Base-by-base conservation (phyloP, 306 rosid species). In the Dryas octopetala region DNA sequence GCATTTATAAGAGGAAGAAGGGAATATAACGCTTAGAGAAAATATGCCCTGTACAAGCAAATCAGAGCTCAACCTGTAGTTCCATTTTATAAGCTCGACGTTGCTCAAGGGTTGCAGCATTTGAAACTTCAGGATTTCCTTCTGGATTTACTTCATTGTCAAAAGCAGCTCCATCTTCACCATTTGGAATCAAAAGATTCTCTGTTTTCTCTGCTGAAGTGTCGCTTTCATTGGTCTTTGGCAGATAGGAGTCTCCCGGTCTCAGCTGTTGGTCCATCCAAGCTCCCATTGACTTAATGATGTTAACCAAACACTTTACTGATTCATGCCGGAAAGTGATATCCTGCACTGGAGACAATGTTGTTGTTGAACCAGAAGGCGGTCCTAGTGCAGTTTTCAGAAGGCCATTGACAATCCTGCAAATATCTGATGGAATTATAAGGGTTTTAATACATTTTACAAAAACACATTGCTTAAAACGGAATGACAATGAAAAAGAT, bases 391-490 rank as follows among this genome's bases (percentile, higher is more conserved):
- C 99, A 83, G 99, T 92, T 92, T 96, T 96, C 77, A 92, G 82
- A 86, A 96, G 99, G 81, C 99, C 99, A 68, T 90, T 96, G 83
- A 96, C 99, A 84, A 92, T 88, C 99, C 99, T 96, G 99, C 83
- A 90, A 90, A 88, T 65, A 89, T 90, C 93, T 89, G 89, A 89
- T 83, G 83, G 90, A 85, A 83, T 89, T 91, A 86, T 90, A 80
- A 85, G 91, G 79, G 90, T 77, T 90, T 91, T 84, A 91, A 85
- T 86, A 80, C 83, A 85, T 76, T 76, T 76, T 68, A 81, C 86
- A 83, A 81, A 86, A 85, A 72, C 83, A 78, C 70, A 83, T 79
- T 6, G 82, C 85, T 72, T 69, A 81, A 62, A 74, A 44, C 54
- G 74, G 60, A 63, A 66, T 75, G 77, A 70, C 46, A 48, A 55